Conservation (phyloP, 345 rosid genomes). For the Stellera chamaejasme region DNA sequence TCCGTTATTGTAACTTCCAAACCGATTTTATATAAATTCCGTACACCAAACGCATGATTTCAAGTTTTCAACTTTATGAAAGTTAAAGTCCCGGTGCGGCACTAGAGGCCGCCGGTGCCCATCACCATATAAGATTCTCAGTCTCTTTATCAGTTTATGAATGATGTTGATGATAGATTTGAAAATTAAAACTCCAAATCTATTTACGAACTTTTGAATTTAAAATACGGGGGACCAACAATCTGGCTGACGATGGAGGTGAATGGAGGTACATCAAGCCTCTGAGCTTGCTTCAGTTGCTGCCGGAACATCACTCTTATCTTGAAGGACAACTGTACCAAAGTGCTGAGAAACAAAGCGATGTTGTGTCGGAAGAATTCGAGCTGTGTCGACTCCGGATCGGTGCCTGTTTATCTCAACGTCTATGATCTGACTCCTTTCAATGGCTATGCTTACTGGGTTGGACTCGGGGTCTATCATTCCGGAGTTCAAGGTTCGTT, state of each 20-base stretch:
- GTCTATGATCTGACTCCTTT: conserved; percentile 94
- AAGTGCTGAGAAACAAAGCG: not conserved
- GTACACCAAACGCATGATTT: not conserved
- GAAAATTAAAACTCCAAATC: not conserved
- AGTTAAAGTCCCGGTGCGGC: conserved; percentile 16
- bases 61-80: too few species aligned
- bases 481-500: conserved; percentile 95
- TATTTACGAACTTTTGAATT: not conserved
- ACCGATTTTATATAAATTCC: too few species aligned
- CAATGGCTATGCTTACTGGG: conserved; percentile 96
- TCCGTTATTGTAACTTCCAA: too few species aligned
- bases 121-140: conserved; percentile 23
- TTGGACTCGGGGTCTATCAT: conserved; percentile 96
- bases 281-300: too few species aligned
- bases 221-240: conserved; percentile 10
- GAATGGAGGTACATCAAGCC: not conserved
- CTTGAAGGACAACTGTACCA: too few species aligned
- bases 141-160: conserved; percentile 17
- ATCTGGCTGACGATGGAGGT: conserved; percentile 15
- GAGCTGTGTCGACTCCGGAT: conserved; percentile 46
- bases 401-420: conserved; percentile 87
- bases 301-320: too few species aligned
- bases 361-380: conserved; percentile 70
- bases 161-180: too few species aligned
- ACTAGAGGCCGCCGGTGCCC: conserved; percentile 24